phyloP scores from a whole-genome alignment of 345 rosid genomes.

The Euphorbia lathyris region DNA sequence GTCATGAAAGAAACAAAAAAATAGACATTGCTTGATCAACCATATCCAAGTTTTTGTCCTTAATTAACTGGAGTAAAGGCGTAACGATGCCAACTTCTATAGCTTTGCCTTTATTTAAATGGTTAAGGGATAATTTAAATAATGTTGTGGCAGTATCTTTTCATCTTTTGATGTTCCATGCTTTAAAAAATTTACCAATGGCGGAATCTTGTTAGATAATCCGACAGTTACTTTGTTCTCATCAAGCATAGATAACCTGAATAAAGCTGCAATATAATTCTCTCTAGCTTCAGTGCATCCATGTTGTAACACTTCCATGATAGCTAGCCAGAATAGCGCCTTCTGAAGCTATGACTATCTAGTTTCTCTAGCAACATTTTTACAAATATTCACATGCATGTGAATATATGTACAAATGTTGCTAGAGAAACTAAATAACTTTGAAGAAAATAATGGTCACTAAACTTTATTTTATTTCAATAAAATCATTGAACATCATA shows the following conservation, averaged over 20 bases:
- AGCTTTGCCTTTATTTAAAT: conserved; percentile 61
- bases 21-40: conserved; percentile 77
- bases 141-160: conserved; percentile 76
- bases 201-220: conserved; percentile 54
- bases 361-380: no score
- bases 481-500: no score
- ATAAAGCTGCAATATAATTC: conserved; percentile 77
- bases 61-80: conserved; percentile 47
- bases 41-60: conserved; percentile 55
- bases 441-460: no score
- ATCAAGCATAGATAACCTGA: conserved; percentile 79
- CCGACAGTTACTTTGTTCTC: conserved; percentile 70
- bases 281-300: conserved; percentile 69
- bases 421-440: no score
- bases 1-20: conserved; percentile 53
- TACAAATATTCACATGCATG: no score
- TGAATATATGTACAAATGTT: no score
- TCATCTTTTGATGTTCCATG: conserved; percentile 72
- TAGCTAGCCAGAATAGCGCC: conserved; percentile 54
- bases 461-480: no score
- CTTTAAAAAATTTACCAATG: conserved; percentile 56
- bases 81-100: conserved; percentile 63
- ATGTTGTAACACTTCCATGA: conserved; percentile 46
- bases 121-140: conserved; percentile 65
- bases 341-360: conserved; percentile 47